A percentile compares a stretch with the other conserved stretches of the same genome.
Conservation (phyloP, 768 basidiomycete genomes). For the Leccinum barrowsii region DNA sequence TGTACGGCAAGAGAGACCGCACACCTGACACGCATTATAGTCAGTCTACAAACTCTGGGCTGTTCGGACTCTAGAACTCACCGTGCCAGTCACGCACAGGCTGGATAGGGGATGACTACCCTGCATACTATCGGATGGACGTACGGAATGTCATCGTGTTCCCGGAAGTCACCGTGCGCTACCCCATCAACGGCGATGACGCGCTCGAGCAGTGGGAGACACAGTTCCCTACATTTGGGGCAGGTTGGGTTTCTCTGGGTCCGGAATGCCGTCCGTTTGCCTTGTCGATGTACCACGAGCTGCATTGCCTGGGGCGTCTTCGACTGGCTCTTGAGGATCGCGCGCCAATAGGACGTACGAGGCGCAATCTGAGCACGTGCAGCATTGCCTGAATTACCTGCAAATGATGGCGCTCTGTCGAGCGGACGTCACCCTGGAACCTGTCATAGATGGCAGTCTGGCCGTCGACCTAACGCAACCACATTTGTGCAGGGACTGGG, state of each 20-base stretch:
- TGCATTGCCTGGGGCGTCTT: conserved; percentile 35
- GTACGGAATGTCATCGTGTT: conserved; percentile 20
- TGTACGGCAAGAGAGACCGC: neutral
- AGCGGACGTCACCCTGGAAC: conserved; percentile 48
- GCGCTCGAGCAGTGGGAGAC: conserved; percentile 19
- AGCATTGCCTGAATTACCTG: conserved; percentile 49
- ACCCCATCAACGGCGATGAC: conserved; percentile 24
- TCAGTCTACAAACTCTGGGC: conserved; percentile 3
- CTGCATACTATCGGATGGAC: conserved; percentile 24
- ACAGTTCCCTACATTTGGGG: conserved; percentile 19
- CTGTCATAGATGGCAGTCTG: conserved; percentile 22
- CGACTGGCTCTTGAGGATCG: conserved; percentile 19
- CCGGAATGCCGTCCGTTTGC: conserved; percentile 31
- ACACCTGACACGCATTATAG: conserved; percentile 13
- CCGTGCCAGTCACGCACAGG: conserved; percentile 5
- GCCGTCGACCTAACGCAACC: conserved; percentile 22
- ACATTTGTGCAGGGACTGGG: conserved; percentile 25
- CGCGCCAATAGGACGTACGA: conserved; percentile 14
- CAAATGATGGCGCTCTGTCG: conserved; percentile 43
- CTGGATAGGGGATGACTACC: conserved; percentile 26
- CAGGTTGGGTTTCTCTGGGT: conserved; percentile 27
- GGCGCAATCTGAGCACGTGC: conserved; percentile 21
- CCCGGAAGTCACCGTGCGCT: conserved; percentile 26
- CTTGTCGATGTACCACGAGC: conserved; percentile 36
- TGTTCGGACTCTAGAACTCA: neutral